A percentile compares a stretch with the other conserved stretches of the same genome.
Evolutionary conservation across 2,329 filamentous ascomycete species (phyloP).

Genomic region (Coniochaeta pulveracea): DNA sequence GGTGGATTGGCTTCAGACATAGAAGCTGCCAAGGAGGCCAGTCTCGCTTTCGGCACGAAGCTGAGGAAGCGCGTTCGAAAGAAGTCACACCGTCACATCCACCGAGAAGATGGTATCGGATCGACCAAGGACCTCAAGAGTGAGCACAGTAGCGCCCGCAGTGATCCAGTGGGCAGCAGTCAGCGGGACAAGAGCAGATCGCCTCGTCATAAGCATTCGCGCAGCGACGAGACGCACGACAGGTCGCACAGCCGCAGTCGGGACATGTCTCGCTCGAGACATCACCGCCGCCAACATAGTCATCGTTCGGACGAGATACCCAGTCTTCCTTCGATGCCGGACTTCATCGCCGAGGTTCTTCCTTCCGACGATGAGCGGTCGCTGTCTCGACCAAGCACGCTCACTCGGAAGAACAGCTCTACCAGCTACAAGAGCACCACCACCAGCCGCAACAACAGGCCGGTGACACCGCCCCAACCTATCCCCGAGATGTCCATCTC

Average conservation of each 20-base stretch:
- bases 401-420: background rate
- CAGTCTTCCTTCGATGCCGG: conserved; percentile 9
- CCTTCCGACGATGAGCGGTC: conserved; percentile 15
- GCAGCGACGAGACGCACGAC: conserved; percentile 14
- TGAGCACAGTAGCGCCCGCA: conserved; percentile 9
- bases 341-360: conserved; percentile 14
- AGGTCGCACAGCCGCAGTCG: conserved; percentile 9
- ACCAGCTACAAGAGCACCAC: background rate
- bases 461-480: conserved; percentile 11
- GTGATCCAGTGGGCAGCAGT: conserved; percentile 11
- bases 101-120: conserved; percentile 21
- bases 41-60: conserved; percentile 31
- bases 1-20: conserved; percentile 21
- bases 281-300: conserved; percentile 13
- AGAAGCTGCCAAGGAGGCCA: conserved; percentile 20
- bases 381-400: conserved; percentile 1
- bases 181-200: conserved; percentile 10
- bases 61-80: conserved; percentile 30
- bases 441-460: conserved; percentile 11
- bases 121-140: conserved; percentile 10
- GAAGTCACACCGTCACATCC: conserved; percentile 13
- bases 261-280: conserved; percentile 8
- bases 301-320: conserved; percentile 10
- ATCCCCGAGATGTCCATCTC: conserved; percentile 25
- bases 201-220: conserved; percentile 16